Evolutionary conservation across 2,329 filamentous ascomycete species (phyloP).

Genomic region (Botryotinia globosa): DNA sequence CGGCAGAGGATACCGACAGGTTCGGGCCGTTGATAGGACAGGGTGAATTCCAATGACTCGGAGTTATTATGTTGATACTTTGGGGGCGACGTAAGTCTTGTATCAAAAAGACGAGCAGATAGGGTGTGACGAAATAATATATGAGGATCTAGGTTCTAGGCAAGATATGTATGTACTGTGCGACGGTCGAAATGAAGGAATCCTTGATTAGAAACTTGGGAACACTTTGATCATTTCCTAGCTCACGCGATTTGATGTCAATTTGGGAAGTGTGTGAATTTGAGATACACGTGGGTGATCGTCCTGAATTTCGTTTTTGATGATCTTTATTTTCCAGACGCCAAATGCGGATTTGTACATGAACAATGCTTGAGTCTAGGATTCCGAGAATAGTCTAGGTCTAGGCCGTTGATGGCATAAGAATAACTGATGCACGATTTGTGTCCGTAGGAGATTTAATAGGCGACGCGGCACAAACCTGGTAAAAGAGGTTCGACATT

Average conservation of each 20-base stretch:
- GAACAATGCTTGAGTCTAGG: constrained; percentile 13
- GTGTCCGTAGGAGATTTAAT: constrained; percentile 21
- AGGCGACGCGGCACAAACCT: constrained; percentile 20
- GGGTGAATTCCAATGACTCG: constrained; percentile 24
- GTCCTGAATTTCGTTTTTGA: constrained; percentile 10
- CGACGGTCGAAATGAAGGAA: background rate
- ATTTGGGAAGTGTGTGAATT: background rate
- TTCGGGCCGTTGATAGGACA: constrained; percentile 35
- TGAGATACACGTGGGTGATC: constrained; percentile 5
- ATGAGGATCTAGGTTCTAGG: background rate
- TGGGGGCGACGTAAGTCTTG: constrained; percentile 1
- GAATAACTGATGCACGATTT: constrained; percentile 18
- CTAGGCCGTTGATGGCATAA: constrained; percentile 13
- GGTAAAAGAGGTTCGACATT: constrained; percentile 3
- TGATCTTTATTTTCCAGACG: constrained; percentile 17
- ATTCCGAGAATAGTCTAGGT: constrained; percentile 13
- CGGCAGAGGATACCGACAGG: constrained; percentile 30
- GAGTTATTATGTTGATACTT: constrained; percentile 19
- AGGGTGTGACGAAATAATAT: background rate
- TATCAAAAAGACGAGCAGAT: constrained; percentile 2
- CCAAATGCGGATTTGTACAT: constrained; percentile 17
- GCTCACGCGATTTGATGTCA: background rate
- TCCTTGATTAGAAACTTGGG: background rate
- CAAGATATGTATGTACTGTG: background rate
- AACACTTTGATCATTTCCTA: background rate